Percentiles rank a stretch among this genome's conserved stretches.
Conservation (phyloP, 192 early-diverging fungal genomes). For the Geranomyces michiganensis region DNA sequence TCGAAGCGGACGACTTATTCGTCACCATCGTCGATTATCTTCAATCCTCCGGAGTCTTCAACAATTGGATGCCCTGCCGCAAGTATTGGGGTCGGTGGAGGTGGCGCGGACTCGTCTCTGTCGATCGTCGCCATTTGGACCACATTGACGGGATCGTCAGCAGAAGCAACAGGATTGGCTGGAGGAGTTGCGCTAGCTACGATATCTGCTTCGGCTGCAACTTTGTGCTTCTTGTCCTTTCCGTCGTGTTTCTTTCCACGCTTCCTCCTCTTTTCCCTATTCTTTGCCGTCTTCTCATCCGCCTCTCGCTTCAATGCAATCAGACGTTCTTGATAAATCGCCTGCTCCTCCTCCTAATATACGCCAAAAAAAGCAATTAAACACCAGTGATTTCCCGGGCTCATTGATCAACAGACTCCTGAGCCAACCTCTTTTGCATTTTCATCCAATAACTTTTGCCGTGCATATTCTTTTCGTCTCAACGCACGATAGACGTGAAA, state of each 20-base stretch:
- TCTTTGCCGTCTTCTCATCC: constrained; percentile 87
- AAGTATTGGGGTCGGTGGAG: too few relatives aligned
- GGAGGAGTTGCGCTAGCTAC: neutral
- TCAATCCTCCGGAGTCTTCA: too few relatives aligned
- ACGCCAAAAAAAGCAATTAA: neutral
- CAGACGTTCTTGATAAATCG: constrained; percentile 64
- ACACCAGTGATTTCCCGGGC: neutral
- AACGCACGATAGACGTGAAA: constrained; percentile 92
- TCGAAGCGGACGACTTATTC: too few relatives aligned
- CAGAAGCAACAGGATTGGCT: too few relatives aligned
- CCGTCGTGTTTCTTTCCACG: constrained; percentile 55
- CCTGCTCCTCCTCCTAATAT: constrained; percentile 59
- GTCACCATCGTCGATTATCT: too few relatives aligned
- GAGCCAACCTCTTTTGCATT: constrained; percentile 73
- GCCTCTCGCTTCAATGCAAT: constrained; percentile 61
- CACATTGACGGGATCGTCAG: too few relatives aligned
- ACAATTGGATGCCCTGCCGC: too few relatives aligned
- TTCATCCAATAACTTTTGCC: constrained; percentile 79
- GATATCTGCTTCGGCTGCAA: constrained; percentile 14
- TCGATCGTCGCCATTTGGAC: too few relatives aligned
- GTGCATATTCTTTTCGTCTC: constrained; percentile 81
- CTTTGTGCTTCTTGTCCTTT: constrained; percentile 35
- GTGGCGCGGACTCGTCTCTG: too few relatives aligned
- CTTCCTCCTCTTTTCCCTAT: constrained; percentile 81
- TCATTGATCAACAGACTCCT: constrained; percentile 1